Conservation (phyloP, 176 grass and related monocot species). For the Juncus inflexus region DNA sequence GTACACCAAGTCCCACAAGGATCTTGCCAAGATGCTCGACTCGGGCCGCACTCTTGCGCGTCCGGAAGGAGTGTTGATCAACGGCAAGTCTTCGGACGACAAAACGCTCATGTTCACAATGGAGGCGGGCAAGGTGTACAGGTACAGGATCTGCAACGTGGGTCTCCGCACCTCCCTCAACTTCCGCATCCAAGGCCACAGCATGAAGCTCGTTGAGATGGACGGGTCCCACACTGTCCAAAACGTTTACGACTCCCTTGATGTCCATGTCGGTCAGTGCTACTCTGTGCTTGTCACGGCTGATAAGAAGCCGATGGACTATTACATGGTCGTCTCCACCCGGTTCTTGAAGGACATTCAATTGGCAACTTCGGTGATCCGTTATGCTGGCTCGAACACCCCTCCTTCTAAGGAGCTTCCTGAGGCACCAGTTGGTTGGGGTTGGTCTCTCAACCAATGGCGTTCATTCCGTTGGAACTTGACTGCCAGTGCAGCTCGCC, state of each 20-base stretch:
- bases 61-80: conserved; percentile 48
- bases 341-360: conserved; percentile 39
- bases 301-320: conserved; percentile 60
- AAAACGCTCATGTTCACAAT: conserved; percentile 48
- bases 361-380: conserved; percentile 31
- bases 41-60: conserved; percentile 33
- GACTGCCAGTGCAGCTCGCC: conserved; percentile 33
- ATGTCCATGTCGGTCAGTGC: conserved; percentile 67
- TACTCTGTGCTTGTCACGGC: conserved; percentile 56
- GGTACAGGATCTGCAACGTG: conserved; percentile 55
- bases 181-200: conserved; percentile 75
- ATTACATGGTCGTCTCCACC: conserved; percentile 58
- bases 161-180: conserved; percentile 69
- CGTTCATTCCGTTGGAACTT: conserved; percentile 40
- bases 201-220: conserved; percentile 58
- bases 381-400: conserved; percentile 45
- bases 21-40: conserved; percentile 38
- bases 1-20: conserved; percentile 57
- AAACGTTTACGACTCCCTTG: conserved; percentile 45
- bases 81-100: conserved; percentile 29
- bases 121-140: conserved; percentile 61
- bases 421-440: conserved; percentile 34
- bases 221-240: conserved; percentile 65
- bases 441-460: conserved; percentile 34
- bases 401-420: conserved; percentile 37